Conservation (phyloP, 2,329 filamentous ascomycete genomes). For the Fusarium illudens region DNA sequence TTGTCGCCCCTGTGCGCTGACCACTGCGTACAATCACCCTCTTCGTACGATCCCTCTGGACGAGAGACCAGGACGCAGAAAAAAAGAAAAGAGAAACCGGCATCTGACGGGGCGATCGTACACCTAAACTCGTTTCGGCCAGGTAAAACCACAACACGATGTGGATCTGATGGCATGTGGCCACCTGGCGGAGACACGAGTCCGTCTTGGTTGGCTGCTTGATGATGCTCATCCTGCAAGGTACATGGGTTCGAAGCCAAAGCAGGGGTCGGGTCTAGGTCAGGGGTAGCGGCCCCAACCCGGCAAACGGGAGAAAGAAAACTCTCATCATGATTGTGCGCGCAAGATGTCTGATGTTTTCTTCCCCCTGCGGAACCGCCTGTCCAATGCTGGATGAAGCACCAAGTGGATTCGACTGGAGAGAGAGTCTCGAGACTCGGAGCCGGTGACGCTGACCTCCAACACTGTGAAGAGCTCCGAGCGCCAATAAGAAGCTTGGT, state of each 20-base stretch:
- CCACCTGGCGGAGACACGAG: slow-evolving; percentile 23
- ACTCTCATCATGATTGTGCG: neutral
- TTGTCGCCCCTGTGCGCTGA: neutral
- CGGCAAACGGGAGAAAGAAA: slow-evolving; percentile 25
- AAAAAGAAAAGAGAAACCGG: slow-evolving; percentile 14
- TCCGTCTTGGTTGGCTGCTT: slow-evolving; percentile 32
- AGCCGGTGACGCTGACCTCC: slow-evolving; percentile 20
- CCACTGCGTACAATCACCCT: slow-evolving; percentile 6
- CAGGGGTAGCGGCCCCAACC: slow-evolving; percentile 36
- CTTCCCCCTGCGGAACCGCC: neutral
- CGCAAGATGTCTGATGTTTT: slow-evolving; percentile 19
- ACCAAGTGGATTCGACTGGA: slow-evolving; percentile 1
- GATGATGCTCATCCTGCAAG: slow-evolving; percentile 37
- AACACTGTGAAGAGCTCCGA: slow-evolving; percentile 6
- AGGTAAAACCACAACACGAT: slow-evolving; percentile 37
- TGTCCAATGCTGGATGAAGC: neutral
- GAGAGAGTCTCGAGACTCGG: slow-evolving; percentile 8
- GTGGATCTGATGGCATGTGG: slow-evolving; percentile 36
- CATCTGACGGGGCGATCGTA: slow-evolving; percentile 30
- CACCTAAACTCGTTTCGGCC: slow-evolving; percentile 35
- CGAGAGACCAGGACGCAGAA: neutral
- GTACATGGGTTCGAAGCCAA: slow-evolving; percentile 28
- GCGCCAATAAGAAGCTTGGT: slow-evolving; percentile 7
- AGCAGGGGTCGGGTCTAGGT: slow-evolving; percentile 32
- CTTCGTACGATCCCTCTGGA: neutral